phyloP scores from a whole-genome alignment of 2,329 filamentous ascomycete genomes.

The Trichoderma arundinaceum region DNA sequence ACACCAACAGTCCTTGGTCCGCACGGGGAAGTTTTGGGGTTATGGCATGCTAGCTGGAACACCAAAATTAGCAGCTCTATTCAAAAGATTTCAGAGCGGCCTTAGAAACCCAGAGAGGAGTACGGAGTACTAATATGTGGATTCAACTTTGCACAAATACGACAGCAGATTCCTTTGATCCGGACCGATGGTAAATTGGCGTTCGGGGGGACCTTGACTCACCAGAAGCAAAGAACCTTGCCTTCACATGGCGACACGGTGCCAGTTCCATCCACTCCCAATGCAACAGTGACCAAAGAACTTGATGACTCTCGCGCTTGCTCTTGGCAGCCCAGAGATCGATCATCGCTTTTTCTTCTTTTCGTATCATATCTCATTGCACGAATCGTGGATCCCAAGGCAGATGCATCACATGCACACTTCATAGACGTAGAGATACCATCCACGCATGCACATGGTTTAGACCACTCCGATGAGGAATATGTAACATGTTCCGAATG shows the following conservation, averaged over 20 bases:
- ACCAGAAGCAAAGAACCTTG: conserved; percentile 21
- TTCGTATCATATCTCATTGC: not conserved
- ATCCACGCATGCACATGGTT: not conserved
- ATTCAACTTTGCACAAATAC: not conserved
- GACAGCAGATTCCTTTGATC: conserved; percentile 14
- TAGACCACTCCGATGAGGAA: conserved; percentile 1
- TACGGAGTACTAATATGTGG: not conserved
- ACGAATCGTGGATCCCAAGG: not conserved
- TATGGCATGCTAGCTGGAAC: not conserved
- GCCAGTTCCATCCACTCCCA: conserved; percentile 12
- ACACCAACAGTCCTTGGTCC: not conserved
- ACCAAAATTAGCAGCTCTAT: not conserved
- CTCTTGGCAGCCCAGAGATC: conserved; percentile 17
- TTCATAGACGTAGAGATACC: not conserved
- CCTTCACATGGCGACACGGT: conserved; percentile 15
- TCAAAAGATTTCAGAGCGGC: not conserved
- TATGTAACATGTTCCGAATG: not conserved
- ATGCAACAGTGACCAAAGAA: not conserved
- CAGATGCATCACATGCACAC: not conserved
- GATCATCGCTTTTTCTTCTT: not conserved
- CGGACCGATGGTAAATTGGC: conserved; percentile 19
- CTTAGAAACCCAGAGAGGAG: not conserved
- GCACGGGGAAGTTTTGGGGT: not conserved
- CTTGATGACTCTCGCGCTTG: conserved; percentile 8
- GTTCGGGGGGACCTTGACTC: conserved; percentile 15